A percentile compares a stretch with the other conserved stretches of the same genome.
These are phyloP conservation scores for Saxophila tyrrhenica DNA, from an alignment of 495 filamentous ascomycete species.

Conservation along the genomic window DNA sequence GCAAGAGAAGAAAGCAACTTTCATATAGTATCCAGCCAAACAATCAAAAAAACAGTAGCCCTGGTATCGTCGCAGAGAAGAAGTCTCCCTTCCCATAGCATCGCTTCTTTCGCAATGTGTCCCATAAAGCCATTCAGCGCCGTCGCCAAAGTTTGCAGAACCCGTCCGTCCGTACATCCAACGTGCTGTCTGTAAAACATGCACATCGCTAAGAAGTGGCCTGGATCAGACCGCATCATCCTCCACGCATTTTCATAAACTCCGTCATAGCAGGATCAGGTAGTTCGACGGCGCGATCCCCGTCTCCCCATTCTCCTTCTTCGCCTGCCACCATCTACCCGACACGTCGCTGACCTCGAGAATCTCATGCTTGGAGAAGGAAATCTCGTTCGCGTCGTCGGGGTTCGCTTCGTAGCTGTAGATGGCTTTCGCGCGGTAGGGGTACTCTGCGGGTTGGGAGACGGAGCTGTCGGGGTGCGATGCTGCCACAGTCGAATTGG, in stretches of 20 bases:
- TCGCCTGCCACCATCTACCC: conserved; percentile 96
- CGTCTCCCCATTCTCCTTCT: conserved; percentile 88
- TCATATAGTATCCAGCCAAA: background rate
- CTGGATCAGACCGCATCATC: background rate
- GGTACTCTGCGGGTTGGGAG: conserved; percentile 79
- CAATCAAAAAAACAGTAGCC: background rate
- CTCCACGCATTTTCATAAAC: background rate
- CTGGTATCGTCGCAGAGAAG: background rate
- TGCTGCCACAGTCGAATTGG: background rate
- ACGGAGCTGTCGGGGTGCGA: conserved; percentile 26
- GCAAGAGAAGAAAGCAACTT: background rate
- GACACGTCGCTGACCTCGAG: conserved; percentile 95
- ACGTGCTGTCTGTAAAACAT: background rate
- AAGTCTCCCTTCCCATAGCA: background rate
- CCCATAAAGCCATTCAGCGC: background rate
- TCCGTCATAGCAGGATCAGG: conserved; percentile 73
- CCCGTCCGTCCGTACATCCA: background rate
- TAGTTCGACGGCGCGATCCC: conserved; percentile 98
- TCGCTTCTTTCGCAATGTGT: too few species aligned
- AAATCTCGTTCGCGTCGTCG: conserved; percentile 96
- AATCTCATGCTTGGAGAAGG: conserved; percentile 92
- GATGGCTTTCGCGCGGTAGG: conserved; percentile 93
- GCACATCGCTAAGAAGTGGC: background rate
- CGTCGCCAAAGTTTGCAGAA: background rate
- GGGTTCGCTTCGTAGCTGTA: conserved; percentile 98